Evolutionary conservation across 495 filamentous ascomycete species (phyloP), one percentile per base, ranked within the genome.

Genomic region (Xylaria curta): DNA sequence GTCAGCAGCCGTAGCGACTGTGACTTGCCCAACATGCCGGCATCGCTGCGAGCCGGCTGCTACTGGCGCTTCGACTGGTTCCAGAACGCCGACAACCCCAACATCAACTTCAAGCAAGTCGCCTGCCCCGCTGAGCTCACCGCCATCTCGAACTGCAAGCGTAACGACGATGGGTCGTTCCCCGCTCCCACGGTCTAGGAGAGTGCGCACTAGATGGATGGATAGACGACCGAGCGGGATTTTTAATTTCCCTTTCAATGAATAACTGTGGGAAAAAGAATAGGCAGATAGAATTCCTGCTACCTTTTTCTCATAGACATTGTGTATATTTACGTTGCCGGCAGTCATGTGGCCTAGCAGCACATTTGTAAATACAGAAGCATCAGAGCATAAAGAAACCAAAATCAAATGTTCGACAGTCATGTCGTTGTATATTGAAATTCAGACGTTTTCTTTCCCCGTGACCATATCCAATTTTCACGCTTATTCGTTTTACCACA

Each of bases 21-120:
- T 79, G 78, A 82, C 54, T n/a, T 17, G 8, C 1, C 62, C 38
- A 70, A 73, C 15, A 85, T 90, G 78, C 87, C 87, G 12, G 78
- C 76, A 19, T 79, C 80, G 44, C 81, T 89, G 44, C 83, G 85
- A 78, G 73, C 79, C 19, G 88, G 87, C 36, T 90, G 88, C 80
- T 76, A 83, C 60, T 90, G 85, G 83, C 85, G 87, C 72, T 90
- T 89, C 76, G 86, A 89, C 76, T 90, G 86, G 85, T 88, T 89
- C 78, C 63, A 82, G 71, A 83, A 84, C 70, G 81, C 86, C 66
- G 86, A 89, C 78, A 89, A 90, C 78, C 88, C 88, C 47, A 75
- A 67, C 62, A 84, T 89, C 69, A 82, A 75, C 60, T 90, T 84
- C 79, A 75, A 80, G 71, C 73, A 85, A 72, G 86, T 90, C 47